phyloP scores from a whole-genome alignment of 495 filamentous ascomycete species.

The Hypoxylon lienhwacheense region DNA sequence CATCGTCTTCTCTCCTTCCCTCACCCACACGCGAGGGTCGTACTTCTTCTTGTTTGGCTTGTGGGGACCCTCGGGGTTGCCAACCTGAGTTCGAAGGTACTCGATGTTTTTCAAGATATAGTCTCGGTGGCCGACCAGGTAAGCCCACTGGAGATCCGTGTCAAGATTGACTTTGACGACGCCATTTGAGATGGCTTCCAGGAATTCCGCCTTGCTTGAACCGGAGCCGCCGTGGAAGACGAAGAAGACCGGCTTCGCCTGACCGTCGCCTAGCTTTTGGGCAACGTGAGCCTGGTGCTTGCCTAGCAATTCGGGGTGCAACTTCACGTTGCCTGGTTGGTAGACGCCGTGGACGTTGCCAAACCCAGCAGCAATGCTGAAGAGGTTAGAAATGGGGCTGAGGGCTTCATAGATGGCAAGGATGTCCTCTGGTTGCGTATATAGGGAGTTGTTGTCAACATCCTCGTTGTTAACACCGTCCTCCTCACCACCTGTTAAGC shows the following conservation, averaged over 20 bases:
- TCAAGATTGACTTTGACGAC: slow-evolving; percentile 98
- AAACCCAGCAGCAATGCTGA: slow-evolving; percentile 97
- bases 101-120: slow-evolving; percentile 94
- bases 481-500: slow-evolving; percentile 94
- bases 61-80: slow-evolving; percentile 91
- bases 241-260: slow-evolving; percentile 93
- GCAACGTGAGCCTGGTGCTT: slow-evolving; percentile 93
- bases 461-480: slow-evolving; percentile 87
- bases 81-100: slow-evolving; percentile 80
- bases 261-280: slow-evolving; percentile 57
- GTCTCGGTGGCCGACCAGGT: slow-evolving; percentile 87
- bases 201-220: slow-evolving; percentile 84
- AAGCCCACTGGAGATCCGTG: slow-evolving; percentile 86
- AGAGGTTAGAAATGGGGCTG: slow-evolving; percentile 81
- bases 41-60: slow-evolving; percentile 99
- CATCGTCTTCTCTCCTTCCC: slow-evolving; percentile 98
- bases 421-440: slow-evolving; percentile 97
- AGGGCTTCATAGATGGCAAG: slow-evolving; percentile 83
- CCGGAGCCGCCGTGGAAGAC: slow-evolving; percentile 99
- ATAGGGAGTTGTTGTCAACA: slow-evolving; percentile 93
- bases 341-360: slow-evolving; percentile 99
- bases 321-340: slow-evolving; percentile 95
- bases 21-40: slow-evolving; percentile 78
- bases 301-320: slow-evolving; percentile 88
- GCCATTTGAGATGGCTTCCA: slow-evolving; percentile 82